Conservation (phyloP, 768 basidiomycete species). For the Lepiota subincarnata region DNA sequence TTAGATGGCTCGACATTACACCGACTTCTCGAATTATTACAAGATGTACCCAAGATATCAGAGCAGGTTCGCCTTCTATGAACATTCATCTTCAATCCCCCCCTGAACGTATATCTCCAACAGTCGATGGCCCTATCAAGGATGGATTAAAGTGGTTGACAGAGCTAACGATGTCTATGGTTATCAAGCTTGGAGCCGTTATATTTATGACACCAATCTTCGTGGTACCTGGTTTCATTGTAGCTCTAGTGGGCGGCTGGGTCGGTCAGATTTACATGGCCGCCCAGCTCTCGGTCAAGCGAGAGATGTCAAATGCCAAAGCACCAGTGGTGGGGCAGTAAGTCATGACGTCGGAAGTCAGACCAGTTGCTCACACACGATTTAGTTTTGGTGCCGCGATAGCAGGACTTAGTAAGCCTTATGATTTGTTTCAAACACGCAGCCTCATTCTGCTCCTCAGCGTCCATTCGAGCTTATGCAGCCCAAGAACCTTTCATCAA, state of each 20-base stretch:
- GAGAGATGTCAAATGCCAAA: constrained; percentile 40
- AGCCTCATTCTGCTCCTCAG: constrained; percentile 17
- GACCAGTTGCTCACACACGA: not conserved
- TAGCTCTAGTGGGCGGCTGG: constrained; percentile 15
- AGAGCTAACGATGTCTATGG: constrained; percentile 30
- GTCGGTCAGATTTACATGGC: constrained; percentile 36
- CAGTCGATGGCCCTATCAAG: constrained; percentile 45
- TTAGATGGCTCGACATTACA: constrained; percentile 43
- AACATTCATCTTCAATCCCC: too few relatives aligned
- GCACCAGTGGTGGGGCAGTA: constrained; percentile 45
- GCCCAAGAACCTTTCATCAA: constrained; percentile 44
- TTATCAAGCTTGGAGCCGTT: constrained; percentile 39
- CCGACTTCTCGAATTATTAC: constrained; percentile 50
- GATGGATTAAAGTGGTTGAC: constrained; percentile 23
- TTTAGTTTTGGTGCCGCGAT: constrained; percentile 52
- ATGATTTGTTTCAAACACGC: not conserved
- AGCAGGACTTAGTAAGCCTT: constrained; percentile 42
- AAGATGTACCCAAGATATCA: constrained; percentile 61
- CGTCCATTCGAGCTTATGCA: constrained; percentile 60
- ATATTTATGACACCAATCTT: constrained; percentile 40
- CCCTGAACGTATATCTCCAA: not conserved
- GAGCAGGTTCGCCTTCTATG: constrained; percentile 24
- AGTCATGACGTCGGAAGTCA: constrained; percentile 16
- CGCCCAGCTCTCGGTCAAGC: constrained; percentile 42
- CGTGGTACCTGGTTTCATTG: constrained; percentile 23